phyloP scores from a whole-genome alignment of 768 basidiomycete genomes.

The Podaxis sp. region DNA sequence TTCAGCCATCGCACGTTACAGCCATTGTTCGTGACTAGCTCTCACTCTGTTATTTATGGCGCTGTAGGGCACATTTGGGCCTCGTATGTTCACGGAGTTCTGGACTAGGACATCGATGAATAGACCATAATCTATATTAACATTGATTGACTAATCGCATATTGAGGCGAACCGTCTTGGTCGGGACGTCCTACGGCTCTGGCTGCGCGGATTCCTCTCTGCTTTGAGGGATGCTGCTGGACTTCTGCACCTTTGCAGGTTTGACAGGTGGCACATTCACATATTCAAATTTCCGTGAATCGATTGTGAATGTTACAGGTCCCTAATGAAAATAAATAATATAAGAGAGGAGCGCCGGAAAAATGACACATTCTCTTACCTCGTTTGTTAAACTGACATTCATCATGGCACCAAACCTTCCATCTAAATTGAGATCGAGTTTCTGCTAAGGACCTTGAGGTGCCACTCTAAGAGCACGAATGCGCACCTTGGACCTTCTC shows the following conservation, averaged over 20 bases:
- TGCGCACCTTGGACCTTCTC: constrained; percentile 76
- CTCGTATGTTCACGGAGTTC: background rate
- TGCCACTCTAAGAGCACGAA: background rate
- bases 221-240: background rate
- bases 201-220: background rate
- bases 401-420: constrained; percentile 98
- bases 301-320: constrained; percentile 82
- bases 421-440: constrained; percentile 50
- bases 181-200: background rate
- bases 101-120: background rate
- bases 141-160: too few relatives aligned
- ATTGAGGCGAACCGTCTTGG: too few relatives aligned
- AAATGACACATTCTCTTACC: constrained; percentile 37
- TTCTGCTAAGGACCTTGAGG: background rate
- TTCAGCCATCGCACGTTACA: background rate
- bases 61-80: background rate
- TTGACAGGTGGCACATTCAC: constrained; percentile 25
- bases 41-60: background rate
- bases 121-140: background rate
- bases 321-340: constrained; percentile 43
- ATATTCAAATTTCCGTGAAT: constrained; percentile 79
- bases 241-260: constrained; percentile 10
- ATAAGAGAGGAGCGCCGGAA: constrained; percentile 34
- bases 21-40: background rate
- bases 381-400: constrained; percentile 85